A percentile compares a stretch with the other conserved stretches of the same genome.
Conservation (phyloP, 768 basidiomycete species). For the Agrocybe pediades region DNA sequence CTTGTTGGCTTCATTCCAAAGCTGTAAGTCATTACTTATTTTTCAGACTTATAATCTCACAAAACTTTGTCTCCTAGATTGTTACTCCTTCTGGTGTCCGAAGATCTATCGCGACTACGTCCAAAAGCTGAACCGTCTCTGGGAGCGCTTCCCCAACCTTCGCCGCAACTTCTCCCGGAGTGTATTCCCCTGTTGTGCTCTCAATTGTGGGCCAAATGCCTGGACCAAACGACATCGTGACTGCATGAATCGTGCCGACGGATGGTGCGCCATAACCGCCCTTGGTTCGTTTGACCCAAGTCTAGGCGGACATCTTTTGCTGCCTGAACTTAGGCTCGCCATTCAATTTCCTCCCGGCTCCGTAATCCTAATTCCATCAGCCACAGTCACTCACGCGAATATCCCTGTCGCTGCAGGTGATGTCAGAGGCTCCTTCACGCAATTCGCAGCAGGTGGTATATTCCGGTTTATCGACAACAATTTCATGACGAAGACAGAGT, state of each 20-base stretch:
- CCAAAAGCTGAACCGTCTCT: neutral
- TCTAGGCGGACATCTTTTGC: constrained; percentile 6
- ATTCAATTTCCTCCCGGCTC: constrained; percentile 1
- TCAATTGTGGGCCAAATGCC: neutral
- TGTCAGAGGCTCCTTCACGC: constrained; percentile 16
- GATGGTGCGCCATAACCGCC: neutral
- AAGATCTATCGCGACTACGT: constrained; percentile 5
- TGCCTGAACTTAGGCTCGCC: neutral
- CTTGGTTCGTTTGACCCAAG: constrained; percentile 5
- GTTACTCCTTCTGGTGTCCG: constrained; percentile 3
- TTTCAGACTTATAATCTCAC: neutral
- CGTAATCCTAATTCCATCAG: neutral
- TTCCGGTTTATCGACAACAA: constrained; percentile 19
- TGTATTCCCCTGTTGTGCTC: neutral
- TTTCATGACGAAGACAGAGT: neutral
- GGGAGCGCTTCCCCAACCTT: constrained; percentile 8
- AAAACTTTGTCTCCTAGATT: neutral
- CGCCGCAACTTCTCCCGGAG: neutral
- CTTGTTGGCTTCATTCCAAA: too few species aligned
- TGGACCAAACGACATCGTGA: neutral
- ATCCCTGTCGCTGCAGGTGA: constrained; percentile 14
- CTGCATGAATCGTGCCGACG: neutral
- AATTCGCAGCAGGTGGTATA: constrained; percentile 21
- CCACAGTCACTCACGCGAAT: neutral
- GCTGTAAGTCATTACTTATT: neutral